Conservation (phyloP, 331 rosid genomes). For the Rhamnella rubrinervis region DNA sequence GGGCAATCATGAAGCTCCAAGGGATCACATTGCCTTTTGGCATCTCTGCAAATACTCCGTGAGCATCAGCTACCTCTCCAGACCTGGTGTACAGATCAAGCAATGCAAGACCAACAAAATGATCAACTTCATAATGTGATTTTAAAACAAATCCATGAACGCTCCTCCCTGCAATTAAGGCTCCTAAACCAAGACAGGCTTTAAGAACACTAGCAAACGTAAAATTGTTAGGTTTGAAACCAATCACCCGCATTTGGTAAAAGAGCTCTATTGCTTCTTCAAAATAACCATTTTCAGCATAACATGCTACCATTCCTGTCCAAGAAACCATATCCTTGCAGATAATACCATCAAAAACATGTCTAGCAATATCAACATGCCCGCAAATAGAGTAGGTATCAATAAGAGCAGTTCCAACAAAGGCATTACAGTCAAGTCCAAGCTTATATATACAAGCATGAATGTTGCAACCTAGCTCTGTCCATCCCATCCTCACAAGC, state of each 20-base stretch:
- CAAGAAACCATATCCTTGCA: conserved; percentile 56
- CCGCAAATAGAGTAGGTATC: conserved; percentile 50
- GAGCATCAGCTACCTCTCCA: conserved; percentile 35
- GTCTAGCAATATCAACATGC: conserved; percentile 29
- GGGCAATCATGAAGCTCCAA: conserved; percentile 58
- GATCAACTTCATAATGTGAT: conserved; percentile 37
- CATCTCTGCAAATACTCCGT: conserved; percentile 35
- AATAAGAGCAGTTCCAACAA: conserved; percentile 52
- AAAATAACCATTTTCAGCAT: conserved; percentile 40
- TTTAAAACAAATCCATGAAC: conserved; percentile 40
- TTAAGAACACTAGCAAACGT: conserved; percentile 44
- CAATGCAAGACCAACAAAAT: conserved; percentile 47
- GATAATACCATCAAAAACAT: conserved; percentile 37
- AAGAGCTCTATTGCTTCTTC: conserved; percentile 39
- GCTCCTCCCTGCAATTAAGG: conserved; percentile 33
- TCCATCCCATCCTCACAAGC: conserved; percentile 42
- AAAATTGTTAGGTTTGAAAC: conserved; percentile 51
- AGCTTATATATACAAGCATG: conserved; percentile 45
- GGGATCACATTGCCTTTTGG: conserved; percentile 48
- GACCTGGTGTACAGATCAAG: conserved; percentile 46
- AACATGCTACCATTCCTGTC: conserved; percentile 51
- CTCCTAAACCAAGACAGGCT: conserved; percentile 43
- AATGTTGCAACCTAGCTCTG: conserved; percentile 34
- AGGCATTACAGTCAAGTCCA: conserved; percentile 35
- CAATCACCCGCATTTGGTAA: conserved; percentile 34